phyloP scores from a whole-genome alignment of 176 grass and related monocot species.

The Carex parvula region DNA sequence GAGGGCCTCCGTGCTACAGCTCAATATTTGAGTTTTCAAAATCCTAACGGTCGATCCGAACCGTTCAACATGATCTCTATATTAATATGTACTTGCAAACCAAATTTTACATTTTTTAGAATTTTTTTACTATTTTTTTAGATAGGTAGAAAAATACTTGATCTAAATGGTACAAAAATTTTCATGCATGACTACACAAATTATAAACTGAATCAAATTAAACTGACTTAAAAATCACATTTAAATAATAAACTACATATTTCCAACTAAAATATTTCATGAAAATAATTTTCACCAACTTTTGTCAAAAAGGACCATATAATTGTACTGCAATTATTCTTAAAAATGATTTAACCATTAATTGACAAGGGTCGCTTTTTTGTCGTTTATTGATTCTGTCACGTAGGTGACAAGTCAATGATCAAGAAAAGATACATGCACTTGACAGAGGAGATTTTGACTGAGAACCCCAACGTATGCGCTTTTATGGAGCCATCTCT shows the following conservation, averaged over 20 bases:
- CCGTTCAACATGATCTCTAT: too few species aligned
- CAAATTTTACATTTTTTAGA: too few species aligned
- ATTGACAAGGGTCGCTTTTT: neutral
- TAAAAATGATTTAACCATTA: neutral
- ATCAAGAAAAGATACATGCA: slow-evolving; percentile 30
- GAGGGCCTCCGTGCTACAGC: too few species aligned
- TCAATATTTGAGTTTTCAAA: too few species aligned
- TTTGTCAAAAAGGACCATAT: neutral
- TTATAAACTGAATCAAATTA: neutral
- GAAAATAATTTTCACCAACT: neutral
- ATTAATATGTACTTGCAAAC: too few species aligned
- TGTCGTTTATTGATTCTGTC: neutral
- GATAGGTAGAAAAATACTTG: too few species aligned
- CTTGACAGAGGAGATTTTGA: slow-evolving; percentile 23
- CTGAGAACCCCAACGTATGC: slow-evolving; percentile 20
- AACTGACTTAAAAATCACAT: neutral
- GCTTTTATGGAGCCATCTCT: slow-evolving; percentile 21
- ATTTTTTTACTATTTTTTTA: too few species aligned
- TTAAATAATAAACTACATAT: neutral
- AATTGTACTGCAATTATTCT: neutral
- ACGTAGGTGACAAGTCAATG: slow-evolving; percentile 21
- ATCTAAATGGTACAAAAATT: too few species aligned
- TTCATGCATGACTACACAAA: neutral
- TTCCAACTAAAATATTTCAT: neutral
- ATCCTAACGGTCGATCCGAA: too few species aligned